phyloP scores from a whole-genome alignment of 345 rosid species.

The Sisymbrium altissimum region DNA sequence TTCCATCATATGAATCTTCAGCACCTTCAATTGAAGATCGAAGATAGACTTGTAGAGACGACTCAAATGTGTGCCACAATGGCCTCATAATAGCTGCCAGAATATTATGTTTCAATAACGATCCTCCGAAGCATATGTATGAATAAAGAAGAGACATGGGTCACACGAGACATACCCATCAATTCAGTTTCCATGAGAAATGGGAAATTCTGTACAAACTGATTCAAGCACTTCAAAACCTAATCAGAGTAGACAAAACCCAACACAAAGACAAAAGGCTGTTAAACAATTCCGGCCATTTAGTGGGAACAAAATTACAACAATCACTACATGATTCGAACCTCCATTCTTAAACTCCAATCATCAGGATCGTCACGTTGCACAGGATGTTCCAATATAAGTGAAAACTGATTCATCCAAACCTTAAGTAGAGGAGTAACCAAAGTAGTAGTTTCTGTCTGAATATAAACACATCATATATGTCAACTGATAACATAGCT shows the following conservation, averaged over 20 bases:
- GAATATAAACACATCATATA: constrained; percentile 39
- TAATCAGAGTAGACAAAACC: constrained; percentile 29
- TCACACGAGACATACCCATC: constrained; percentile 46
- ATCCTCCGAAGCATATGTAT: neutral
- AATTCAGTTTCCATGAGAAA: constrained; percentile 62
- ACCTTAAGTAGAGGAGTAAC: constrained; percentile 58
- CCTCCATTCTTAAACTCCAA: constrained; percentile 95
- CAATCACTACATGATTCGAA: constrained; percentile 30
- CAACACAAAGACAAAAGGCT: constrained; percentile 3
- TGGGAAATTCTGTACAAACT: constrained; percentile 82
- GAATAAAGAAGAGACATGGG: constrained; percentile 2
- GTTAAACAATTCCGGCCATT: neutral
- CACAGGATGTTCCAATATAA: constrained; percentile 65
- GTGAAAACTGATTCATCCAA: constrained; percentile 73
- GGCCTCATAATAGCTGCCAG: constrained; percentile 74
- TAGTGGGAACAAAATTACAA: neutral
- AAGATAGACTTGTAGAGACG: constrained; percentile 67
- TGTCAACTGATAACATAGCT: constrained; percentile 35
- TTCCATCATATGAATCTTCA: constrained; percentile 71
- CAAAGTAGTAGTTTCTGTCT: constrained; percentile 66
- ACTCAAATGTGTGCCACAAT: constrained; percentile 84
- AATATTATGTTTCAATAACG: constrained; percentile 22
- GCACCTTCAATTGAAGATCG: constrained; percentile 72
- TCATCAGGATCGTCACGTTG: constrained; percentile 90
- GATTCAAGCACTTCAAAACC: constrained; percentile 92